Evolutionary conservation across 345 rosid species (phyloP).

Genomic region (Luvunga scandens): DNA sequence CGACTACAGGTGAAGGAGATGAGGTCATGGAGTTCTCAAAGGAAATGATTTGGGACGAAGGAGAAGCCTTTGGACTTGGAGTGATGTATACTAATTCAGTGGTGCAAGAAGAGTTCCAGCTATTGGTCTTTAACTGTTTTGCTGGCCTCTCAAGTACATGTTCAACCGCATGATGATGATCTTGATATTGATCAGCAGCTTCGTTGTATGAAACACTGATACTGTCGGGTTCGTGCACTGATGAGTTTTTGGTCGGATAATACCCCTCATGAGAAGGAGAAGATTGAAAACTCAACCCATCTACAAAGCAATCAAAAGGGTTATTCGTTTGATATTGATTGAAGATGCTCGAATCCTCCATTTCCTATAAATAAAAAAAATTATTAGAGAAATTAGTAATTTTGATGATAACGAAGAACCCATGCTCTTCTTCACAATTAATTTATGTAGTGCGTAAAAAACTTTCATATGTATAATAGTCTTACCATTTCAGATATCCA

Average conservation of each 20-base stretch:
- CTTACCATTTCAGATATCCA: slow-evolving; percentile 9
- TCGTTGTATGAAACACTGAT: neutral
- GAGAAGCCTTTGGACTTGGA: slow-evolving; percentile 23
- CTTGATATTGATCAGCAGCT: neutral
- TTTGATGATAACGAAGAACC: neutral
- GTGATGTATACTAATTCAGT: neutral
- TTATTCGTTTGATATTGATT: slow-evolving; percentile 22
- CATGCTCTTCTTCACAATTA: neutral
- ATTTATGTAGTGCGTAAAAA: neutral
- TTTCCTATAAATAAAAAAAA: slow-evolving; percentile 23
- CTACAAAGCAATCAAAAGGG: slow-evolving; percentile 26
- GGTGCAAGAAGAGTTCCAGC: slow-evolving; percentile 29
- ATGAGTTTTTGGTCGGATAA: slow-evolving; percentile 1
- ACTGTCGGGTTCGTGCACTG: neutral
- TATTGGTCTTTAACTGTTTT: slow-evolving; percentile 36
- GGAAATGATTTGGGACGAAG: slow-evolving; percentile 42
- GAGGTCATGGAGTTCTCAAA: slow-evolving; percentile 30
- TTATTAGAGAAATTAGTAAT: neutral
- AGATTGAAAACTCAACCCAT: slow-evolving; percentile 29
- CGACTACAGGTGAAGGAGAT: slow-evolving; percentile 7
- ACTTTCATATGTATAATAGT: neutral
- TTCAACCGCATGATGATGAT: neutral
- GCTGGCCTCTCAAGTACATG: slow-evolving; percentile 18
- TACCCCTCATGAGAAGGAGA: slow-evolving; percentile 17
- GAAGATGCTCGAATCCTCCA: slow-evolving; percentile 29